Evolutionary conservation across 352 stramenopile genomes (phyloP).

Genomic region (Halophytophthora batemanensis): DNA sequence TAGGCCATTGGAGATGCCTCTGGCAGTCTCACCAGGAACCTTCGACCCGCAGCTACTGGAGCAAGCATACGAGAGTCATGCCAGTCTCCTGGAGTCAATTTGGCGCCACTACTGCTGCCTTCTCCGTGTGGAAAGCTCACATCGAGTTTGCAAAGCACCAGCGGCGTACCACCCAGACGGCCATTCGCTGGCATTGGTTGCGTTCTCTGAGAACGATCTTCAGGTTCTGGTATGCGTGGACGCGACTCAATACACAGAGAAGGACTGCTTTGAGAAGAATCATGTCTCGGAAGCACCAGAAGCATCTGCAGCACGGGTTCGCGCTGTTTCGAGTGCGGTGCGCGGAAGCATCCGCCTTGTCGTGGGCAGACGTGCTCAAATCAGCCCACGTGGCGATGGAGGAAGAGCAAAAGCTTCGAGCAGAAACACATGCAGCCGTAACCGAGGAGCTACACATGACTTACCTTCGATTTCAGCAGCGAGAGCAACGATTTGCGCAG

Average conservation of each 20-base stretch:
- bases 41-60: neutral
- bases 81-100: slow-evolving; percentile 1
- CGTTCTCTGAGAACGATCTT: slow-evolving; percentile 9
- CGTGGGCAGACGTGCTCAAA: slow-evolving; percentile 43
- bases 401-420: slow-evolving; percentile 37
- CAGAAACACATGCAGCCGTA: slow-evolving; percentile 30
- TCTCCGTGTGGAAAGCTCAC: too few species aligned
- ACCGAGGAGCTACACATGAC: slow-evolving; percentile 29
- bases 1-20: slow-evolving; percentile 12
- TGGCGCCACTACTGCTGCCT: too few species aligned
- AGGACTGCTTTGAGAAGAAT: slow-evolving; percentile 12
- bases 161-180: too few species aligned
- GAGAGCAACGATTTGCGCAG: slow-evolving; percentile 14
- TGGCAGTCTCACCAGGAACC: slow-evolving; percentile 1
- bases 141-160: too few species aligned
- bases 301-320: slow-evolving; percentile 18
- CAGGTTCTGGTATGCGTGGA: slow-evolving; percentile 6
- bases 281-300: slow-evolving; percentile 2
- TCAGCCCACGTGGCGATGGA: slow-evolving; percentile 36
- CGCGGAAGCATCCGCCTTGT: slow-evolving; percentile 20
- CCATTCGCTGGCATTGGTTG: too few species aligned
- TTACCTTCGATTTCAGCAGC: slow-evolving; percentile 21
- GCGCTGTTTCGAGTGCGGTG: slow-evolving; percentile 29
- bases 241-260: slow-evolving; percentile 1
- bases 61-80: slow-evolving; percentile 8